A percentile compares a stretch with the other conserved stretches of the same genome.
Evolutionary conservation across 2,329 filamentous ascomycete genomes (phyloP).

Genomic region (Ophiostoma sp.): DNA sequence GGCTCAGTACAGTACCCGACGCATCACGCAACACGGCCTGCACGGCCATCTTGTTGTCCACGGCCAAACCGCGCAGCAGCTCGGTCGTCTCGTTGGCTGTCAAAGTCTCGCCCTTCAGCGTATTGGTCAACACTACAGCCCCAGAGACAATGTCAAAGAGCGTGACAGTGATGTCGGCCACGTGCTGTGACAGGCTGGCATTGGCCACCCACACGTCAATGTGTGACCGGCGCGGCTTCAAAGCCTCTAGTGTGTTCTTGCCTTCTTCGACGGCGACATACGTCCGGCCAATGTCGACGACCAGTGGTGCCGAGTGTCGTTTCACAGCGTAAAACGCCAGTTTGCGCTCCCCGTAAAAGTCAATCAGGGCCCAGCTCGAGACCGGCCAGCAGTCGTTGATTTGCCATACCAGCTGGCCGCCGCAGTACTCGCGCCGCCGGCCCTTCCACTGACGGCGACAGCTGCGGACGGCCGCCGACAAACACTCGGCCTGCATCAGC

Average conservation of each 20-base stretch:
- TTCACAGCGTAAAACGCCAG: conserved; percentile 77
- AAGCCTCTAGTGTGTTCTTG: neutral
- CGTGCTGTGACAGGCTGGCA: neutral
- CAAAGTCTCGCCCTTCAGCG: neutral
- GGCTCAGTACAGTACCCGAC: conserved; percentile 42
- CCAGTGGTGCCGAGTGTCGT: conserved; percentile 71
- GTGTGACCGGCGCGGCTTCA: neutral
- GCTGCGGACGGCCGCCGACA: conserved; percentile 63
- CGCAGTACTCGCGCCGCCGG: conserved; percentile 68
- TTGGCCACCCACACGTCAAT: conserved; percentile 4
- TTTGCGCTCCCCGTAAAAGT: conserved; percentile 78
- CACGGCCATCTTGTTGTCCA: conserved; percentile 34
- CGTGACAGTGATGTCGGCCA: neutral
- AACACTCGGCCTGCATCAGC: conserved; percentile 67
- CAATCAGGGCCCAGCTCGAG: conserved; percentile 74
- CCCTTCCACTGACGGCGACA: conserved; percentile 76
- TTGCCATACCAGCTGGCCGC: conserved; percentile 79
- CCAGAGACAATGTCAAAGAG: neutral
- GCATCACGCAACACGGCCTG: conserved; percentile 49
- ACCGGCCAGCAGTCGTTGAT: conserved; percentile 87
- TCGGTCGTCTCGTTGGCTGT: conserved; percentile 1
- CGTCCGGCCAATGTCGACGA: conserved; percentile 67
- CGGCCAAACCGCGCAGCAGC: neutral
- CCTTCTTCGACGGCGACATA: neutral
- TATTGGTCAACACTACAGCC: neutral